phyloP scores from a whole-genome alignment of 768 basidiomycete genomes.

The Tylopilus rubrobrunneus region DNA sequence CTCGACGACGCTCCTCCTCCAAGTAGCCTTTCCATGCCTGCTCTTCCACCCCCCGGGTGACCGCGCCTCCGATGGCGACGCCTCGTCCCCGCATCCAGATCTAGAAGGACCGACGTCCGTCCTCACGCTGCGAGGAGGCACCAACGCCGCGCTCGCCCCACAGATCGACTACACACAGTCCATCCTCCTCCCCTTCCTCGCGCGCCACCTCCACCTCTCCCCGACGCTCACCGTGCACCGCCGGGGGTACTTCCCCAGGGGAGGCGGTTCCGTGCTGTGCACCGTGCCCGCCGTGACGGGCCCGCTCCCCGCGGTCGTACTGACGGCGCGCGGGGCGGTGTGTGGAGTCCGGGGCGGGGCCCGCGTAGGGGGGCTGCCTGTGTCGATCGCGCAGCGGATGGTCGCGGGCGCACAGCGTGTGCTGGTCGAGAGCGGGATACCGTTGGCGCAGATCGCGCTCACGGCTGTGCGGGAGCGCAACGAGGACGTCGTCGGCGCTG shows the following conservation, averaged over 20 bases:
- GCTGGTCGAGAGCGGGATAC: conserved; percentile 39
- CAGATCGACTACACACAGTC: conserved; percentile 71
- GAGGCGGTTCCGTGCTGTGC: conserved; percentile 60
- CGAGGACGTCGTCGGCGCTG: conserved; percentile 49
- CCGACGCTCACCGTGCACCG: conserved; percentile 45
- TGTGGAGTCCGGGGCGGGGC: conserved; percentile 51
- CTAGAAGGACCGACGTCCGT: conserved; percentile 32
- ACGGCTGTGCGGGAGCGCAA: conserved; percentile 45
- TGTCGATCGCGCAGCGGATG: conserved; percentile 52
- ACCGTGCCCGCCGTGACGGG: conserved; percentile 31
- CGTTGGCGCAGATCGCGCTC: conserved; percentile 27
- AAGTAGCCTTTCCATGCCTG: conserved; percentile 67
- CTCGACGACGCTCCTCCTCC: conserved; percentile 66
- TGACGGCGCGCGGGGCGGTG: conserved; percentile 57
- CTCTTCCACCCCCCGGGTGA: conserved; percentile 42
- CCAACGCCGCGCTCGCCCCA: conserved; percentile 67
- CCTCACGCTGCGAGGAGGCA: conserved; percentile 63
- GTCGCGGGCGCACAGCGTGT: conserved; percentile 45
- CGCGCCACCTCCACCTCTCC: conserved; percentile 46
- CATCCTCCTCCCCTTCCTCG: conserved; percentile 67
- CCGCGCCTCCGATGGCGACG: background rate
- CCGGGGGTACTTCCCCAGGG: conserved; percentile 71
- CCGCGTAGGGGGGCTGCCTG: conserved; percentile 66
- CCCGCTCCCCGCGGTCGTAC: conserved; percentile 43
- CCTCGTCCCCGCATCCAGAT: background rate